Percentiles rank a stretch among this genome's conserved stretches.
Evolutionary conservation across 352 stramenopile genomes (phyloP).

Genomic region (Blastocystis sp.): DNA sequence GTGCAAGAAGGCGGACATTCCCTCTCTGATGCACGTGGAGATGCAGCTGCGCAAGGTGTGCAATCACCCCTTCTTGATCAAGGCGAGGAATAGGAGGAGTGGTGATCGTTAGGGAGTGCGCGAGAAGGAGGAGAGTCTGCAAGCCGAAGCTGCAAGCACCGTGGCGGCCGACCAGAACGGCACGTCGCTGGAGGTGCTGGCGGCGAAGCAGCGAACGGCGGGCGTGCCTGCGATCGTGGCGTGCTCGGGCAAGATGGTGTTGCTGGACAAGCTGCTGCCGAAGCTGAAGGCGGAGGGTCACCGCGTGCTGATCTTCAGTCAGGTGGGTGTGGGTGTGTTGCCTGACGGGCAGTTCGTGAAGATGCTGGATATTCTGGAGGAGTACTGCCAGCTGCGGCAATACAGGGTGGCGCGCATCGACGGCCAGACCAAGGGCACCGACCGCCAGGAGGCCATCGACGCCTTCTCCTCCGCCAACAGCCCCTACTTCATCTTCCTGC

Average conservation of each 20-base stretch:
- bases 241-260: constrained; percentile 75
- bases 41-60: constrained; percentile 90
- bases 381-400: constrained; percentile 84
- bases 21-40: constrained; percentile 82
- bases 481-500: constrained; percentile 94
- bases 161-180: neutral
- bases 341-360: constrained; percentile 76
- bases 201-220: neutral
- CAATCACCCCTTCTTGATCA: constrained; percentile 87
- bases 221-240: constrained; percentile 68
- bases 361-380: constrained; percentile 87
- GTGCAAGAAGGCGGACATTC: constrained; percentile 52
- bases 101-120: constrained; percentile 59
- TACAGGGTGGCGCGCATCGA: constrained; percentile 86
- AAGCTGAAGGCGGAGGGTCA: constrained; percentile 87
- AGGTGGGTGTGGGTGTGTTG: constrained; percentile 73
- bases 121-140: constrained; percentile 61
- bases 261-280: constrained; percentile 80
- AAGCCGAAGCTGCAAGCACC: neutral
- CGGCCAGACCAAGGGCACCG: constrained; percentile 82
- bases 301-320: constrained; percentile 91
- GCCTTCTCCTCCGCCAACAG: constrained; percentile 89
- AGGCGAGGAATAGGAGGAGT: constrained; percentile 67
- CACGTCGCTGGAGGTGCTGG: neutral
- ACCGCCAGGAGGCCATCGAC: constrained; percentile 89